phyloP scores from a whole-genome alignment of 352 stramenopile species.

The Phytophthora macrochlamydospora region DNA sequence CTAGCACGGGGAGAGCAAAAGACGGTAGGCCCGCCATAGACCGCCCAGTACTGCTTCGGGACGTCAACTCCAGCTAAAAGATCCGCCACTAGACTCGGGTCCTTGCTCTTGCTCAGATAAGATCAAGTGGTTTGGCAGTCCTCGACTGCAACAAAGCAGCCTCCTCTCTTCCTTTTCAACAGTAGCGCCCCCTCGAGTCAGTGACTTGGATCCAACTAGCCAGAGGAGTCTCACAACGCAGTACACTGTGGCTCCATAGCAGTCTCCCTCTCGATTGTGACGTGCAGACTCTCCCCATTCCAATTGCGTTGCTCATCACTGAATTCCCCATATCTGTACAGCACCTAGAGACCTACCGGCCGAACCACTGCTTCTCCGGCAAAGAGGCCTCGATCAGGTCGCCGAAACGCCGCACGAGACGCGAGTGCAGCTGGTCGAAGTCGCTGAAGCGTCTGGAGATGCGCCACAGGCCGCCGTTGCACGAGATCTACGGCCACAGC shows the following conservation, averaged over 20 bases:
- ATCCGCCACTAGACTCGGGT: slow-evolving; percentile 9
- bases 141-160: slow-evolving; percentile 30
- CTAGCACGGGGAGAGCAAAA: slow-evolving; percentile 13
- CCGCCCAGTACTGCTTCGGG: slow-evolving; percentile 14
- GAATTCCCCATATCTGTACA: slow-evolving; percentile 24
- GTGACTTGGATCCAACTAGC: background rate
- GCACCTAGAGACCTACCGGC: slow-evolving; percentile 49
- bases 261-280: slow-evolving; percentile 14
- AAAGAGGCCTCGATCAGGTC: slow-evolving; percentile 72
- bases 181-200: slow-evolving; percentile 18
- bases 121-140: slow-evolving; percentile 91
- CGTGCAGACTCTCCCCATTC: slow-evolving; percentile 3
- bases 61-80: slow-evolving; percentile 17
- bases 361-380: slow-evolving; percentile 90
- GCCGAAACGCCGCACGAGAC: slow-evolving; percentile 71
- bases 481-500: slow-evolving; percentile 61
- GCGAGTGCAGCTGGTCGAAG: slow-evolving; percentile 87
- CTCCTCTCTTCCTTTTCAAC: slow-evolving; percentile 60
- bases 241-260: background rate
- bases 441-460: slow-evolving; percentile 87
- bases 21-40: background rate
- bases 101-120: slow-evolving; percentile 64
- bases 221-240: slow-evolving; percentile 35
- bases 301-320: slow-evolving; percentile 44
- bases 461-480: slow-evolving; percentile 81